Percentiles rank a stretch among this genome's conserved stretches.
Evolutionary conservation across 306 rosid species (phyloP).

Genomic region (Hippophae tibetana): DNA sequence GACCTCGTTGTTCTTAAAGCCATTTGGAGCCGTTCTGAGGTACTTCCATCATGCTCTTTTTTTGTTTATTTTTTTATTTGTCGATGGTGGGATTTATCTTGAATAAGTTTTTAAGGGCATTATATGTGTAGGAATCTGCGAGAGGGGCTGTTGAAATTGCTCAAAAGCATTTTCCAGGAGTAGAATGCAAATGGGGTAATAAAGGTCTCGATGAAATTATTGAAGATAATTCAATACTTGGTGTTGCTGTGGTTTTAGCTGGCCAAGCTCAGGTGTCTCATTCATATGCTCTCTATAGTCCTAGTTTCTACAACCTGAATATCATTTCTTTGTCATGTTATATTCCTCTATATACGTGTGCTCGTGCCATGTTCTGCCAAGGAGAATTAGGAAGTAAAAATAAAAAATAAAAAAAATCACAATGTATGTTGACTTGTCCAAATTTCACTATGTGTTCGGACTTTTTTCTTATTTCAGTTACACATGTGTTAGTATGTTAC

Average conservation of each 20-base stretch:
- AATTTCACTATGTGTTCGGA: too few relatives aligned
- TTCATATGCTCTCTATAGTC: not conserved
- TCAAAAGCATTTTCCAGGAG: constrained; percentile 36
- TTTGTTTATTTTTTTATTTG: not conserved
- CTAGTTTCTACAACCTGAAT: not conserved
- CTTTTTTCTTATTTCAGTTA: too few relatives aligned
- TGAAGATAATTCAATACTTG: constrained; percentile 49
- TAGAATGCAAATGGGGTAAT: constrained; percentile 71
- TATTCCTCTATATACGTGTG: not conserved
- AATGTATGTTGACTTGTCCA: too few relatives aligned
- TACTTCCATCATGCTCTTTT: not conserved
- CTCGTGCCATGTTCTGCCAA: not conserved
- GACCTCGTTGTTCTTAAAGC: constrained; percentile 51
- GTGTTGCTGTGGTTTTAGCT: constrained; percentile 88
- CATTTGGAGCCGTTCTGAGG: constrained; percentile 94
- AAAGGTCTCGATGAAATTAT: constrained; percentile 56
- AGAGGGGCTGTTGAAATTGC: constrained; percentile 58
- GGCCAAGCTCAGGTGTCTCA: constrained; percentile 71
- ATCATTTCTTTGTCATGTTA: not conserved
- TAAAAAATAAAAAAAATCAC: too few relatives aligned
- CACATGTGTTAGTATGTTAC: too few relatives aligned
- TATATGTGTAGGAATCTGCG: constrained; percentile 50
- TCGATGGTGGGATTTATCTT: not conserved
- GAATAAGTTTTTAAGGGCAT: not conserved
- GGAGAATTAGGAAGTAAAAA: too few relatives aligned